Evolutionary conservation across 164 flowering plant genomes (phyloP).

Genomic region (Chimonanthus salicifolius): DNA sequence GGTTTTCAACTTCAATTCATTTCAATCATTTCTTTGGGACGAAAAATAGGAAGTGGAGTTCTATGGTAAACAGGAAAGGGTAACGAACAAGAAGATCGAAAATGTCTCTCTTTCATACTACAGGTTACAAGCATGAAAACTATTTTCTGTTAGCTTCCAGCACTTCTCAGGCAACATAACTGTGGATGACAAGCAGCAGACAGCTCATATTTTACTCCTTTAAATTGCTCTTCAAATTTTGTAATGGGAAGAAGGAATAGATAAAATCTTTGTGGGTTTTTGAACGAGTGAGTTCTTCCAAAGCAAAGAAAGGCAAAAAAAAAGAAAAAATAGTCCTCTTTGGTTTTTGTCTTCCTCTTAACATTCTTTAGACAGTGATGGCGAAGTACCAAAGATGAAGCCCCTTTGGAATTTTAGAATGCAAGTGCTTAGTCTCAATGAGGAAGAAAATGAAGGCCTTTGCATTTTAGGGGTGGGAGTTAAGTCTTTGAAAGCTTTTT

Average conservation of each 20-base stretch:
- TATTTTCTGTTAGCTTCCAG: conserved; percentile 35
- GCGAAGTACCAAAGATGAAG: not conserved
- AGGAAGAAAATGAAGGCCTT: not conserved
- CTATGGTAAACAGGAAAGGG: too few relatives aligned
- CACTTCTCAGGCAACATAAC: conserved; percentile 66
- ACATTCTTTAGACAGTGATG: not conserved
- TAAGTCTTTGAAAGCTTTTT: not conserved
- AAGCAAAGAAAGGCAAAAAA: not conserved
- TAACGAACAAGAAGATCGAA: too few relatives aligned
- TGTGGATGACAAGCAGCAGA: conserved; percentile 40
- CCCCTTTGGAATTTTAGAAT: not conserved
- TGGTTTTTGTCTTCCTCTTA: not conserved
- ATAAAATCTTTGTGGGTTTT: not conserved
- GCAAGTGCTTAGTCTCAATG: not conserved
- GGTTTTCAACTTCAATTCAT: too few relatives aligned
- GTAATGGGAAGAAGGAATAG: not conserved
- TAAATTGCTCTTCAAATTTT: not conserved
- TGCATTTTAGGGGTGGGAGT: not conserved
- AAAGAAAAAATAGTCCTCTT: not conserved
- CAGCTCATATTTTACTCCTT: conserved; percentile 17
- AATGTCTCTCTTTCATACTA: too few relatives aligned
- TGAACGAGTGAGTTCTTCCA: not conserved
- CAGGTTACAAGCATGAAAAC: too few relatives aligned
- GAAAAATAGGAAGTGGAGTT: too few relatives aligned
- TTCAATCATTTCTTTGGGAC: too few relatives aligned